These are phyloP conservation scores for Alnus rubra DNA, from an alignment of 306 rosid genomes.

Conservation along the genomic window DNA sequence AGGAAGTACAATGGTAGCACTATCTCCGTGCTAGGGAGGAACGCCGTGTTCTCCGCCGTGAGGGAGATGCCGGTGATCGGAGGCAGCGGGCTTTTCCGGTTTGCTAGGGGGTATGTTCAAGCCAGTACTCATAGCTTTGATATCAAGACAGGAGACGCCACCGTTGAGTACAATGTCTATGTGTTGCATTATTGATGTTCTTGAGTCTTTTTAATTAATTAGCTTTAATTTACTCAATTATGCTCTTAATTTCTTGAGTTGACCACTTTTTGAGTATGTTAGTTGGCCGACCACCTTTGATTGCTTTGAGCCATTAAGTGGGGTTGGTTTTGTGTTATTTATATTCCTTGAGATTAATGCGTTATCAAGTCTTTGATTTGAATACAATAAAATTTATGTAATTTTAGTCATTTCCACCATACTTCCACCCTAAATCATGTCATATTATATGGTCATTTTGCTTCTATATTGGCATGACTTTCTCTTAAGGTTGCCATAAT, in stretches of 20 bases:
- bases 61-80: constrained; percentile 33
- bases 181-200: constrained; percentile 40
- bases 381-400: too few relatives aligned
- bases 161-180: constrained; percentile 57
- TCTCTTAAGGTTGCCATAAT: too few relatives aligned
- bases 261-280: background rate
- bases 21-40: constrained; percentile 16
- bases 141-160: constrained; percentile 40
- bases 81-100: constrained; percentile 29
- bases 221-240: too few relatives aligned
- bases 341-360: too few relatives aligned
- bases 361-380: too few relatives aligned
- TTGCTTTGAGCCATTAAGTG: background rate
- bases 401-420: too few relatives aligned
- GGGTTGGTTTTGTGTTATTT: background rate
- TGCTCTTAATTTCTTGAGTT: background rate
- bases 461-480: too few relatives aligned
- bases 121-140: constrained; percentile 40
- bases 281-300: background rate
- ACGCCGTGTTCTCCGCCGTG: background rate
- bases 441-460: too few relatives aligned
- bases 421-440: too few relatives aligned
- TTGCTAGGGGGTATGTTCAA: constrained; percentile 21
- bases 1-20: constrained; percentile 23
- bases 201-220: too few relatives aligned